Evolutionary conservation across 2,329 filamentous ascomycete genomes (phyloP).

Genomic region (Exserohilum rostratum): DNA sequence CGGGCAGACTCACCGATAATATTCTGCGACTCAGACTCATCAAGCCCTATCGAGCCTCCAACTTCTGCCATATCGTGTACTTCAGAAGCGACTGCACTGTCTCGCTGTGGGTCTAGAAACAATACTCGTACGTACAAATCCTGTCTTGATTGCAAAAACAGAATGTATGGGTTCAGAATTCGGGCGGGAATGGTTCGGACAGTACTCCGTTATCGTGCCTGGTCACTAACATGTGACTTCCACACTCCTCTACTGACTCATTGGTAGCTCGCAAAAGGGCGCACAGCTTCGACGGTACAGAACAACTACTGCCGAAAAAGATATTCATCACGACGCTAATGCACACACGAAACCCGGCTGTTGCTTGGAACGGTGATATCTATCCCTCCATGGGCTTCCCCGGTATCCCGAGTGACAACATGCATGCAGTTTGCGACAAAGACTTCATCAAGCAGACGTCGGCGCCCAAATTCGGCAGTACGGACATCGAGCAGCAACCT

Average conservation of each 20-base stretch:
- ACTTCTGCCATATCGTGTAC: conserved; percentile 19
- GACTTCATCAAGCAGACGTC: conserved; percentile 15
- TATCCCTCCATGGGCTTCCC: not conserved
- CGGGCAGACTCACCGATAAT: conserved; percentile 18
- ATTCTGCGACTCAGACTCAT: conserved; percentile 24
- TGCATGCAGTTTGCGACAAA: conserved; percentile 2
- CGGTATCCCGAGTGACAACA: conserved; percentile 13
- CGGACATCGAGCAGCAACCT: not conserved
- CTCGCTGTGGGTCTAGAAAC: not conserved
- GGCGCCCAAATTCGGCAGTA: not conserved
- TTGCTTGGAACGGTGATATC: not conserved
- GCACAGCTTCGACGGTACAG: not conserved
- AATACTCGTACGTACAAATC: conserved; percentile 9
- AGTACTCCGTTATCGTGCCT: not conserved
- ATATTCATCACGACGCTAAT: conserved; percentile 13
- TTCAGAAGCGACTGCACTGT: conserved; percentile 3
- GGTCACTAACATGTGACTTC: not conserved
- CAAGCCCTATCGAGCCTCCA: conserved; percentile 22
- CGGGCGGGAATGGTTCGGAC: not conserved
- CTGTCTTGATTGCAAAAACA: not conserved
- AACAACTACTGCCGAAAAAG: conserved; percentile 16
- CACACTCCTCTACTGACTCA: not conserved
- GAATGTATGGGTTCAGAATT: not conserved
- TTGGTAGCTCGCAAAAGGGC: conserved; percentile 1
- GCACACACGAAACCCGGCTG: not conserved